A percentile compares a stretch with the other conserved stretches of the same genome.
phyloP scores from a whole-genome alignment of 768 basidiomycete genomes.

The Asterophora parasitica region DNA sequence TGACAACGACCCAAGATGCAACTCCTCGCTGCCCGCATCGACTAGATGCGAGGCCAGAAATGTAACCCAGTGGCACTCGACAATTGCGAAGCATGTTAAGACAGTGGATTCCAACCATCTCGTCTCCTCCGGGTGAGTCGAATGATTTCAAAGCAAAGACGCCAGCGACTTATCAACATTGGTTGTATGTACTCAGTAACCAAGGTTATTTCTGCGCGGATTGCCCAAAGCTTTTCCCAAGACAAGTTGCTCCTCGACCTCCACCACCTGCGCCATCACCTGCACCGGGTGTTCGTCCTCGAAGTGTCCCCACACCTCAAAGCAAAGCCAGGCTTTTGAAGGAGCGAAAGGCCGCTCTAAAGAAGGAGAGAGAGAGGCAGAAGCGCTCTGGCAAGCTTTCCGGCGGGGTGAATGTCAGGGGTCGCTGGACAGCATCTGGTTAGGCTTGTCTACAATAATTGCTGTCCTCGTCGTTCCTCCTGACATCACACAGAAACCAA shows the following conservation, averaged over 20 bases:
- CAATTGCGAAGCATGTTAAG: conserved; percentile 39
- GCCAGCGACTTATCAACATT: background rate
- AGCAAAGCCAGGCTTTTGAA: conserved; percentile 44
- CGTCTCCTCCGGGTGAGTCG: conserved; percentile 53
- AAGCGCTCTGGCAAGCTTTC: conserved; percentile 26
- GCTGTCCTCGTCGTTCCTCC: background rate
- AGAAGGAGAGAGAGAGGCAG: conserved; percentile 36
- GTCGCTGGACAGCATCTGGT: conserved; percentile 57
- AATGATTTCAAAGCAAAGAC: background rate
- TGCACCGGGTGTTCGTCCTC: conserved; percentile 33
- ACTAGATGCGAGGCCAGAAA: conserved; percentile 42
- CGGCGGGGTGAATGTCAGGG: conserved; percentile 48
- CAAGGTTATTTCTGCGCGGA: conserved; percentile 56
- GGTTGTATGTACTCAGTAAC: conserved; percentile 22
- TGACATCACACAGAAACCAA: conserved; percentile 34
- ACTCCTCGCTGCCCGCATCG: conserved; percentile 44
- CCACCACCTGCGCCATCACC: conserved; percentile 38
- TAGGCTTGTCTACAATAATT: conserved; percentile 13
- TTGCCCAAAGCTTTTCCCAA: conserved; percentile 53
- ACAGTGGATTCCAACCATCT: conserved; percentile 58
- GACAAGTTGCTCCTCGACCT: conserved; percentile 11
- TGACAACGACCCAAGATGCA: conserved; percentile 39
- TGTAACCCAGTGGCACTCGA: conserved; percentile 54
- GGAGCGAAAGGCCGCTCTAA: conserved; percentile 44
- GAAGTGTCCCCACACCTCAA: conserved; percentile 33